Base-by-base conservation (phyloP, 371 early-diverging fungal genomes). In the Syncephalastrum racemosum region DNA sequence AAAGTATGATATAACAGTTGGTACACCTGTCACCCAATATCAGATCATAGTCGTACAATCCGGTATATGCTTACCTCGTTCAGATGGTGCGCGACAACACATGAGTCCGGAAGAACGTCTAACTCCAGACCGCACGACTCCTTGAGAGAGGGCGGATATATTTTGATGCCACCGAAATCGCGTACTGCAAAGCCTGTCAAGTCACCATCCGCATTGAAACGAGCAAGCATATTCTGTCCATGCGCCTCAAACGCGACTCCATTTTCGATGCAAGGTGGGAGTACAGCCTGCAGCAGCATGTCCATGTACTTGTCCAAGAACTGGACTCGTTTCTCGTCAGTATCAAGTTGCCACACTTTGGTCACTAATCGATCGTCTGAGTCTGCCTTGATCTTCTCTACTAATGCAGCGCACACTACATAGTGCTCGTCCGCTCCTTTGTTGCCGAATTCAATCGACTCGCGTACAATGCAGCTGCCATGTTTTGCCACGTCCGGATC, bases 221-320 rank as follows among this genome's bases (percentile, higher is more conserved):
- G 75, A 24, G 84, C 74, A 54, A 88, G 59, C 12, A 75, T 81
- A 60, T 90, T 90, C 59, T 90, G 90, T 10, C 80, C 81, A 60
- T 90, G 90, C 7, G 87, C 80, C 63, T 89, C 90, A 60, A 87
- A 89, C 2, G 88, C 83, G 53, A 87, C 86, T 46, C 89, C 89
- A 56, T 86, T 82, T 54, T 78, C 67, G 10, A 87, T 58, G 40
- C 78, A 73, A 14, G 87, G 85, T 8, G 89, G 87, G 43, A 90
- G 56, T 60, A 89, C 82, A 12, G 86, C 83, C 49, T 79, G 71
- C 23, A 90, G 64, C 25, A 82, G 77, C 19, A 79, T 64, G 16
- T 73, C 63, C 44, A 73, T 62, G 53, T 79, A 84, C 60, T 63
- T 62, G 16, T 71, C 64, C 45, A 88, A 64, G 53, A 88, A 89